phyloP scores from a whole-genome alignment of 306 rosid species.

The Cajanus cajan region DNA sequence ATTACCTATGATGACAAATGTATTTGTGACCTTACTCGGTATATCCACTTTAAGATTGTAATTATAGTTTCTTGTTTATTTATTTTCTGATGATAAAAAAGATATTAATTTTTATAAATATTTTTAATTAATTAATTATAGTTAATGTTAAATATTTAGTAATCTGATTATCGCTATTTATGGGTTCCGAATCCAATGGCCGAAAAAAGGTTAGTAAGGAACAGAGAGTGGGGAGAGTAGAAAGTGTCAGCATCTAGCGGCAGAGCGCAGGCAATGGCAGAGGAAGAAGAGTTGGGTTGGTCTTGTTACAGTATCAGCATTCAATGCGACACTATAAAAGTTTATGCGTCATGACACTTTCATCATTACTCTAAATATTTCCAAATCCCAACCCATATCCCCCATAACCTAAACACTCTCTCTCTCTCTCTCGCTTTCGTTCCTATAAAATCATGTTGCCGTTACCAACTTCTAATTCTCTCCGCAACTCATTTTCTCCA shows the following conservation, averaged over 20 bases:
- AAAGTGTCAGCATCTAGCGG: not conserved
- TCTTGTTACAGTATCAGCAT: not conserved
- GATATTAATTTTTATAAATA: too few species aligned
- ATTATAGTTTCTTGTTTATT: too few species aligned
- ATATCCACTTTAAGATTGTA: too few species aligned
- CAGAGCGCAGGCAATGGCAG: not conserved
- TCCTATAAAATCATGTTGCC: not conserved
- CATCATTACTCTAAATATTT: slow-evolving; percentile 14
- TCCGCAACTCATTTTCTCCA: not conserved
- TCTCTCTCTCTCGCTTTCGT: too few species aligned
- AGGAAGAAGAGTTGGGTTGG: not conserved
- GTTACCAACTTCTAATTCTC: not conserved
- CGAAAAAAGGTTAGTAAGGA: too few species aligned
- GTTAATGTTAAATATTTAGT: too few species aligned
- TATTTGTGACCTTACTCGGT: too few species aligned
- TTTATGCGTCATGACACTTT: not conserved
- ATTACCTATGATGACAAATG: too few species aligned
- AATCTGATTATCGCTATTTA: too few species aligned
- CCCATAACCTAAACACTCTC: not conserved
- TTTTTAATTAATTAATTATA: too few species aligned
- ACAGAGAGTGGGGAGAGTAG: not conserved
- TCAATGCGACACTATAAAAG: not conserved
- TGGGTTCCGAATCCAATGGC: too few species aligned
- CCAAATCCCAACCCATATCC: not conserved
- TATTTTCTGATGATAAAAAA: too few species aligned